These are phyloP conservation scores for Xylaria flabelliformis DNA, from an alignment of 495 filamentous ascomycete genomes.

Conservation along the genomic window DNA sequence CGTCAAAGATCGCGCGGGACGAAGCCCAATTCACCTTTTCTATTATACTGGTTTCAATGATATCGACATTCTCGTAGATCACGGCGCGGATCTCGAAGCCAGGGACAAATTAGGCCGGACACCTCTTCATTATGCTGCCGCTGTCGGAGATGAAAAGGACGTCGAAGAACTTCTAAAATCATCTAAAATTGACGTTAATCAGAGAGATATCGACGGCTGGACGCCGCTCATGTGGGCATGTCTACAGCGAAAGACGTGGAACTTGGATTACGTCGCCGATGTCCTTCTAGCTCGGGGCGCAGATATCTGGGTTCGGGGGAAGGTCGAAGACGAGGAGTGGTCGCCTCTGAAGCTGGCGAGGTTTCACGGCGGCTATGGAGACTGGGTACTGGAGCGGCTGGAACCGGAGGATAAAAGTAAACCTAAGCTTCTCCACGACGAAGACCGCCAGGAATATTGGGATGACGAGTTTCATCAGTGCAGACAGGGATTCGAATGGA, in stretches of 20 bases:
- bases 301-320: slow-evolving; percentile 7
- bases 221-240: slow-evolving; percentile 5
- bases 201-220: neutral
- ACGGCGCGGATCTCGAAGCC: slow-evolving; percentile 1
- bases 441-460: neutral
- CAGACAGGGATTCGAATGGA: neutral
- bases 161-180: neutral
- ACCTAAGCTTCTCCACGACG: neutral
- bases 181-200: neutral
- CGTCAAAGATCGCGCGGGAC: neutral
- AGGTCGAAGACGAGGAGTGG: slow-evolving; percentile 6
- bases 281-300: neutral
- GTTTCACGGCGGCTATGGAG: slow-evolving; percentile 5
- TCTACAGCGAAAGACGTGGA: slow-evolving; percentile 5
- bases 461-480: neutral
- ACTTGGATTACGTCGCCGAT: slow-evolving; percentile 3
- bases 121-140: neutral
- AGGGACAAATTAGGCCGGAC: slow-evolving; percentile 1
- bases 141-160: neutral
- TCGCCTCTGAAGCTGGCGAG: slow-evolving; percentile 2
- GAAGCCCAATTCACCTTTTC: neutral
- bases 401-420: slow-evolving; percentile 1
- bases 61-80: neutral
- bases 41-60: neutral
- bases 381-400: neutral